phyloP scores from a whole-genome alignment of 2,329 filamentous ascomycete species.

The Cladorrhinum sp. region DNA sequence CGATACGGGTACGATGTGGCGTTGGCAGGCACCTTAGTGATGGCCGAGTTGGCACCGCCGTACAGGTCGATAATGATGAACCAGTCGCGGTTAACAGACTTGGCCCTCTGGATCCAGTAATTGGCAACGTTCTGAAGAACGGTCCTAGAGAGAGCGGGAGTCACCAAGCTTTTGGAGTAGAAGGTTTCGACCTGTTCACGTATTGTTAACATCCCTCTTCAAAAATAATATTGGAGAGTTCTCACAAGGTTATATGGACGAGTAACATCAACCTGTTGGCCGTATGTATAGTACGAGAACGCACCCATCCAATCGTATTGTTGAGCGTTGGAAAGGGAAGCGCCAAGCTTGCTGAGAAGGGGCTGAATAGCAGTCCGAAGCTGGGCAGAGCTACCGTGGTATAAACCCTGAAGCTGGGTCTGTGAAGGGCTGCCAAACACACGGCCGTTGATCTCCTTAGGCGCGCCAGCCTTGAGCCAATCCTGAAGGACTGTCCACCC shows the following conservation, averaged over 20 bases:
- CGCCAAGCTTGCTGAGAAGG: slow-evolving; percentile 25
- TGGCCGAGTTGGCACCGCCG: slow-evolving; percentile 37
- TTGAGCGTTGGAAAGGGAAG: slow-evolving; percentile 23
- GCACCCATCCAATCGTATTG: slow-evolving; percentile 30
- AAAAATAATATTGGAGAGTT: background rate
- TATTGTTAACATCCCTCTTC: background rate
- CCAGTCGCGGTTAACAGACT: slow-evolving; percentile 29
- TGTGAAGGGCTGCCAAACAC: slow-evolving; percentile 26
- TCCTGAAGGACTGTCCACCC: slow-evolving; percentile 29
- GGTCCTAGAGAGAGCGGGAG: slow-evolving; percentile 25
- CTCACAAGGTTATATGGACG: slow-evolving; percentile 26
- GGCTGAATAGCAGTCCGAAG: slow-evolving; percentile 25
- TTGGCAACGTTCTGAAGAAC: slow-evolving; percentile 27
- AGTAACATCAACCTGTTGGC: slow-evolving; percentile 28
- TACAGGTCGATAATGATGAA: slow-evolving; percentile 36
- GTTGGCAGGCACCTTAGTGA: slow-evolving; percentile 29
- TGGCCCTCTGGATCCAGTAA: slow-evolving; percentile 30
- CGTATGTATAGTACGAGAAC: slow-evolving; percentile 33
- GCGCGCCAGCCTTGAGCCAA: slow-evolving; percentile 27
- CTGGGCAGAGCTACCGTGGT: slow-evolving; percentile 25
- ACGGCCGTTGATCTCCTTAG: slow-evolving; percentile 31
- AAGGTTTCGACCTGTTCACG: slow-evolving; percentile 29
- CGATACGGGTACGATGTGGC: slow-evolving; percentile 39
- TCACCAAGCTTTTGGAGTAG: slow-evolving; percentile 32
- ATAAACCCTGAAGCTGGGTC: slow-evolving; percentile 31